These are phyloP conservation scores for Cercospora brassicicola DNA, from an alignment of 2,329 filamentous ascomycete species.

Conservation along the genomic window DNA sequence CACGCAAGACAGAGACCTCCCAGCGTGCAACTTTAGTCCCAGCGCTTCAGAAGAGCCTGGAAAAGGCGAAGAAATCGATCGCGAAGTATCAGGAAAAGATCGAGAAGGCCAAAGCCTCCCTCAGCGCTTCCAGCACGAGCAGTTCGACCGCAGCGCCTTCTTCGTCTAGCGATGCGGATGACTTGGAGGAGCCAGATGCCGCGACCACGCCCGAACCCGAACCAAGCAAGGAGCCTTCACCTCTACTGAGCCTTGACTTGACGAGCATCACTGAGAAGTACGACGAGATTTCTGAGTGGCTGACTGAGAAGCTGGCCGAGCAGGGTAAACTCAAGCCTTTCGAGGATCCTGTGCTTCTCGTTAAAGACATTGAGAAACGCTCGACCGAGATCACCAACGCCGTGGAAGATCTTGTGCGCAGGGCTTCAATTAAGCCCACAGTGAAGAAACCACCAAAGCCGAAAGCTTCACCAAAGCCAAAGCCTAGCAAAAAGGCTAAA, in stretches of 20 bases:
- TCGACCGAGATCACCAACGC: constrained; percentile 70
- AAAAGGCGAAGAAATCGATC: constrained; percentile 69
- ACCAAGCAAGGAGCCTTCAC: constrained; percentile 50
- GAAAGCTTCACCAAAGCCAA: constrained; percentile 24
- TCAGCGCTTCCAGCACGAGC: constrained; percentile 45
- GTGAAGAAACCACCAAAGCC: constrained; percentile 25
- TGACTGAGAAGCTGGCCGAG: constrained; percentile 67
- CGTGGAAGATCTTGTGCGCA: constrained; percentile 69
- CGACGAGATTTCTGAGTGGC: constrained; percentile 67
- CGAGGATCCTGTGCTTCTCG: constrained; percentile 72
- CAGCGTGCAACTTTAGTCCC: constrained; percentile 70
- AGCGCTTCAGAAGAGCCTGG: constrained; percentile 67
- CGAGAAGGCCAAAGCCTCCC: constrained; percentile 54
- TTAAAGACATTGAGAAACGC: constrained; percentile 69
- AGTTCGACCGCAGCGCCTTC: constrained; percentile 18
- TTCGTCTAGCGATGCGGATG: constrained; percentile 58
- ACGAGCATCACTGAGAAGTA: constrained; percentile 62
- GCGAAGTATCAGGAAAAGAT: constrained; percentile 70
- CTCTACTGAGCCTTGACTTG: constrained; percentile 74
- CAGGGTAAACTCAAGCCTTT: constrained; percentile 70
- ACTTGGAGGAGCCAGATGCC: constrained; percentile 71
- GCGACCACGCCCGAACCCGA: constrained; percentile 42
- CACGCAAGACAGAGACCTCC: constrained; percentile 69
- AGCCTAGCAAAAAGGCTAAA: constrained; percentile 26
- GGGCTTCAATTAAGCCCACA: constrained; percentile 14